phyloP scores from a whole-genome alignment of 371 early-diverging fungal genomes.

The Zychaea mexicana region DNA sequence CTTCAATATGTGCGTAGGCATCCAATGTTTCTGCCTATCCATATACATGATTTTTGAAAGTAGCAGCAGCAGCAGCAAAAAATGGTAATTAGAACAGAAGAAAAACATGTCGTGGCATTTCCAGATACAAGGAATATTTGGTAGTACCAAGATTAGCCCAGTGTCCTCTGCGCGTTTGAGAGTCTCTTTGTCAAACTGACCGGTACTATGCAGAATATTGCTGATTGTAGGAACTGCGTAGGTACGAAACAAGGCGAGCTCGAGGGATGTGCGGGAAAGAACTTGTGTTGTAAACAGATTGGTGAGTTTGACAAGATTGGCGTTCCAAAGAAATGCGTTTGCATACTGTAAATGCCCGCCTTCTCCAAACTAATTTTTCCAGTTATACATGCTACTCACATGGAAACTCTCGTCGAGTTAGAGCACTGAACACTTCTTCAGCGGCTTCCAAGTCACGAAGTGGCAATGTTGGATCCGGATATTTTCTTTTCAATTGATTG shows the following conservation, averaged over 20 bases:
- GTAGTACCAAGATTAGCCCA: conserved; percentile 29
- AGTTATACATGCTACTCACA: conserved; percentile 12
- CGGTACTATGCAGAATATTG: conserved; percentile 45
- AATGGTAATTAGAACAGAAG: background rate
- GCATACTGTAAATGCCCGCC: background rate
- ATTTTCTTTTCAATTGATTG: conserved; percentile 34
- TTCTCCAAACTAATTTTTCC: background rate
- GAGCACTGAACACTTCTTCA: conserved; percentile 32
- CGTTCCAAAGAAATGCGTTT: background rate
- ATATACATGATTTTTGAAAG: background rate
- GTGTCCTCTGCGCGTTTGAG: conserved; percentile 54
- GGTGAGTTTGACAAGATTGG: too few species aligned
- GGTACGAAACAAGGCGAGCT: conserved; percentile 55
- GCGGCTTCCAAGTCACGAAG: conserved; percentile 40
- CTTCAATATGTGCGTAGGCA: conserved; percentile 10
- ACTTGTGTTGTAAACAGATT: too few species aligned
- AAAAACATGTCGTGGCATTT: background rate
- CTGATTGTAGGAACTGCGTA: conserved; percentile 55
- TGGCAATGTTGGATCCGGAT: conserved; percentile 47
- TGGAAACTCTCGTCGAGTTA: conserved; percentile 45
- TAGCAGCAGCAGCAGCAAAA: background rate
- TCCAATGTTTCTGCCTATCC: conserved; percentile 5
- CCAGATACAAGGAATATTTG: background rate
- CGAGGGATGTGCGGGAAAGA: conserved; percentile 25
- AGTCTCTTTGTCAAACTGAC: conserved; percentile 36